These are phyloP conservation scores for Cyclospora cayetanensis DNA, from an alignment of 169 alveolate species.

Conservation along the genomic window DNA sequence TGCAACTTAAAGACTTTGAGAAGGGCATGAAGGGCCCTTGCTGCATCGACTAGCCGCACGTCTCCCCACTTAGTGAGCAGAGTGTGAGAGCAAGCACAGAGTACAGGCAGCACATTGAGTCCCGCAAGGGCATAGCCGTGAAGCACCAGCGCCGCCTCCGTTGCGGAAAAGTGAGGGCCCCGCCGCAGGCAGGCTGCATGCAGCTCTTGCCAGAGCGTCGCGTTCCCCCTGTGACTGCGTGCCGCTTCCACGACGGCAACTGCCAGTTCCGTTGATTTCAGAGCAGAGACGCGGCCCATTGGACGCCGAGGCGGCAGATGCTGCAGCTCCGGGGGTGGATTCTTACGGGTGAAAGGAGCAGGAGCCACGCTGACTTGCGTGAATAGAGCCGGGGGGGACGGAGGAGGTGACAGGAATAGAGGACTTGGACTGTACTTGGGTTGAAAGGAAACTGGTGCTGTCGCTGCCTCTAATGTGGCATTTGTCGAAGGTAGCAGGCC, in stretches of 20 bases:
- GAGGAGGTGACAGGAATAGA: neutral
- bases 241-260: neutral
- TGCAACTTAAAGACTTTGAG: neutral
- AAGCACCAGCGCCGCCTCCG: slow-evolving; percentile 15
- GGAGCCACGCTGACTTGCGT: neutral
- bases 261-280: neutral
- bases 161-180: neutral
- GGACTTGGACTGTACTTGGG: neutral
- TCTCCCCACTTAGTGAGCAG: neutral
- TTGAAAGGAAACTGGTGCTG: too few species aligned
- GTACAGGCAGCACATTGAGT: neutral
- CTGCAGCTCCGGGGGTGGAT: neutral
- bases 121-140: neutral
- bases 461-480: too few species aligned
- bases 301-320: neutral
- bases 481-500: neutral
- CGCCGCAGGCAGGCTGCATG: slow-evolving; percentile 21
- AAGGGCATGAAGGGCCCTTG: slow-evolving; percentile 1
- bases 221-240: neutral
- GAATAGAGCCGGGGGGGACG: neutral
- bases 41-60: neutral
- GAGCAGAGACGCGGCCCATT: neutral
- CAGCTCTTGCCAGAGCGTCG: slow-evolving; percentile 1
- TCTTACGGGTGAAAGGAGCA: neutral
- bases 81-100: neutral